Evolutionary conservation across 306 rosid genomes (phyloP).

Genomic region (Astragalus glycyphyllos): DNA sequence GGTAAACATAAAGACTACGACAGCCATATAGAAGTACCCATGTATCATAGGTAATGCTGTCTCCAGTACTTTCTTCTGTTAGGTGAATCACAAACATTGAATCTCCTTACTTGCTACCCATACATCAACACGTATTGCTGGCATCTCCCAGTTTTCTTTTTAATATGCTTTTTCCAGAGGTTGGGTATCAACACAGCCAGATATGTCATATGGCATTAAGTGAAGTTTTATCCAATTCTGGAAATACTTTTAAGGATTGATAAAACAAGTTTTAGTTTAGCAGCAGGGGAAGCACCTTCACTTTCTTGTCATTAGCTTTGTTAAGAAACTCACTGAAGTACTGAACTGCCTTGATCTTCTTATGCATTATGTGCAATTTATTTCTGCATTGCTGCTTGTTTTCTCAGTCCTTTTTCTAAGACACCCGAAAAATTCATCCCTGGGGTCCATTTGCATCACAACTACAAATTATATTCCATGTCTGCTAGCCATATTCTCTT

Average conservation of each 20-base stretch:
- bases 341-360: neutral
- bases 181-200: neutral
- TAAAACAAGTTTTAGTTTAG: neutral
- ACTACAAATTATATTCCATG: neutral
- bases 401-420: neutral
- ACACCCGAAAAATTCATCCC: neutral
- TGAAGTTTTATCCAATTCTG: neutral
- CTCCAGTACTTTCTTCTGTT: slow-evolving; percentile 5
- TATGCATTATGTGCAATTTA: neutral
- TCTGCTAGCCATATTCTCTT: slow-evolving; percentile 5
- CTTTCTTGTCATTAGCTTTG: neutral
- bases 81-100: neutral
- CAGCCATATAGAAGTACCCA: neutral
- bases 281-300: neutral
- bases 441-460: slow-evolving; percentile 1
- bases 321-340: neutral
- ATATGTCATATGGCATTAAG: neutral
- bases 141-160: neutral
- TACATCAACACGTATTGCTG: neutral
- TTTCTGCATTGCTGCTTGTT: neutral
- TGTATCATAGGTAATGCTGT: neutral
- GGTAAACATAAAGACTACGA: neutral
- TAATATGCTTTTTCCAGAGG: neutral
- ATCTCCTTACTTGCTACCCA: neutral
- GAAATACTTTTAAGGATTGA: neutral